These are phyloP conservation scores for Ceratobasidium sp. DNA, from an alignment of 1,284 basidiomycete species.

Conservation along the genomic window DNA sequence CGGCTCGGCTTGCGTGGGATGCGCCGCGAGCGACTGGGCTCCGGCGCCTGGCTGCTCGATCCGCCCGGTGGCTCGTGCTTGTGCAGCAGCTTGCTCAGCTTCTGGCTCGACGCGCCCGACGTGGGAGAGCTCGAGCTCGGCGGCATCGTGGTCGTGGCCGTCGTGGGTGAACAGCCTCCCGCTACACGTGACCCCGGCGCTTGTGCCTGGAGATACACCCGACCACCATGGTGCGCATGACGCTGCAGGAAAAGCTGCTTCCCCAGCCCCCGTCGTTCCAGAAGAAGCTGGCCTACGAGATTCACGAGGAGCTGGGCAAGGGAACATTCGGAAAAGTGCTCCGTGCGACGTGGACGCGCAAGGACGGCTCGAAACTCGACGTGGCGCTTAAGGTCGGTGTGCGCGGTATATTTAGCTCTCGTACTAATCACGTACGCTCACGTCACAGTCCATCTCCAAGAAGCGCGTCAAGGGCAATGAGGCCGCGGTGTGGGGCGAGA, in stretches of 20 bases:
- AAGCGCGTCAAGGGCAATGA: conserved; percentile 92
- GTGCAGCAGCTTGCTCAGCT: conserved; percentile 27
- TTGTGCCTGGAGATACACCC: conserved; percentile 15
- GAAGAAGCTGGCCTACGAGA: conserved; percentile 76
- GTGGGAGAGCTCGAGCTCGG: conserved; percentile 31
- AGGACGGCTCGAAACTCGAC: conserved; percentile 63
- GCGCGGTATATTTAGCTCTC: conserved; percentile 12
- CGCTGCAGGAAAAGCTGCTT: conserved; percentile 58
- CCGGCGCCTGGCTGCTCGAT: conserved; percentile 22
- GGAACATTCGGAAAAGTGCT: conserved; percentile 91
- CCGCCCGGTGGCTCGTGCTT: conserved; percentile 13
- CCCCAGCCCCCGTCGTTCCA: conserved; percentile 83
- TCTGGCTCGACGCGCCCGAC: conserved; percentile 11
- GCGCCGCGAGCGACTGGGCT: conserved; percentile 14
- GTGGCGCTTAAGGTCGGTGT: conserved; percentile 69
- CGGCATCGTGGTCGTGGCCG: conserved; percentile 42
- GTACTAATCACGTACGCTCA: conserved; percentile 46
- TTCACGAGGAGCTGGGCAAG: conserved; percentile 76
- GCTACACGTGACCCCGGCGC: conserved; percentile 36
- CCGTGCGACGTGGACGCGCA: conserved; percentile 61
- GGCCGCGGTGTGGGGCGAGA: conserved; percentile 86
- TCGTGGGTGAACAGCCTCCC: conserved; percentile 13
- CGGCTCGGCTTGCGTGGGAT: conserved; percentile 14
- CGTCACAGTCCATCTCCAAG: conserved; percentile 82
- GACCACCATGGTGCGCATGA: conserved; percentile 43